A percentile compares a stretch with the other conserved stretches of the same genome.
phyloP scores from a whole-genome alignment of 2,329 filamentous ascomycete genomes.

The Pseudogymnoascus sp. region DNA sequence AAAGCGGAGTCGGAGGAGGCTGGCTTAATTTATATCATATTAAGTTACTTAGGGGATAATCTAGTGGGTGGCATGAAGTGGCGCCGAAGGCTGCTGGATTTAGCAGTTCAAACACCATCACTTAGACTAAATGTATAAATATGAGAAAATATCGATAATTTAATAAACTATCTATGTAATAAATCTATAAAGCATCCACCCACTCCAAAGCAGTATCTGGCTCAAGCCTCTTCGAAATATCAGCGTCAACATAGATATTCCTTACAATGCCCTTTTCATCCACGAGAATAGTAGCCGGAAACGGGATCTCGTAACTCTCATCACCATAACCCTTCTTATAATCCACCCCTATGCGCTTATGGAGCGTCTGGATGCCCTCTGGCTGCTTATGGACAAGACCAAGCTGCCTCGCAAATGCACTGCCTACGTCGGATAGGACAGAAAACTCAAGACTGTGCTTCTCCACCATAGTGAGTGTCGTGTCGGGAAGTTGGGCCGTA shows the following conservation, averaged over 20 bases:
- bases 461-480: conserved; percentile 33
- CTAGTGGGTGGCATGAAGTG: not conserved
- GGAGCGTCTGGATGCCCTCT: conserved; percentile 26
- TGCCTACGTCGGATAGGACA: conserved; percentile 37
- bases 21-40: not conserved
- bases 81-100: not conserved
- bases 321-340: conserved; percentile 34
- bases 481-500: conserved; percentile 37
- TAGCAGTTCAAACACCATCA: not conserved
- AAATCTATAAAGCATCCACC: conserved; percentile 27
- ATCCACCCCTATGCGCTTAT: conserved; percentile 30
- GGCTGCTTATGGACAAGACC: conserved; percentile 34
- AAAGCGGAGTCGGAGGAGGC: not conserved
- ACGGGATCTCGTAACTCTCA: conserved; percentile 33
- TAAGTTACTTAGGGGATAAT: not conserved
- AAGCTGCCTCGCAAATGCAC: conserved; percentile 33
- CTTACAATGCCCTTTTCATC: conserved; percentile 32
- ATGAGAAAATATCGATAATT: not conserved
- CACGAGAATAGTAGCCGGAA: conserved; percentile 37
- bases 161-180: not conserved
- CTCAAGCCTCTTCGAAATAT: conserved; percentile 36
- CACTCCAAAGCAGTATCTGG: conserved; percentile 32
- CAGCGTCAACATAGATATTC: conserved; percentile 34
- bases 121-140: not conserved
- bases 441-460: conserved; percentile 38